These are phyloP conservation scores for Cucumis hystrix DNA, from an alignment of 306 rosid genomes.

Conservation along the genomic window DNA sequence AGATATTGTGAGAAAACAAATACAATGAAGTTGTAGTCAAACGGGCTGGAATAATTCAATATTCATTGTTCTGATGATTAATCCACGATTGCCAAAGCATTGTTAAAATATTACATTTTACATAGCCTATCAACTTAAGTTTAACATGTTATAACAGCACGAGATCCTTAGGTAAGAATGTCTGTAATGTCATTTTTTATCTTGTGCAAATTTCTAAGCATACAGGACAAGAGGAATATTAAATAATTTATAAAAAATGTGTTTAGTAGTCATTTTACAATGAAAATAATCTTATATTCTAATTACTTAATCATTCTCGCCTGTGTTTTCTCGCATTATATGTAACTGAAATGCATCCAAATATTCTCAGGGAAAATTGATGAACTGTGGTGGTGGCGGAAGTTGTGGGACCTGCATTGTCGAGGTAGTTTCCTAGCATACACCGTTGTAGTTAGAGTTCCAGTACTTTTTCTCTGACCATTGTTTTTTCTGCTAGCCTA, in stretches of 20 bases:
- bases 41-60: too few species aligned
- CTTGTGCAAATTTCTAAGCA: background rate
- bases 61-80: background rate
- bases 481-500: background rate
- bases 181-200: background rate
- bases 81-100: background rate
- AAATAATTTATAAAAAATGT: background rate
- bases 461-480: background rate
- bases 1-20: too few species aligned
- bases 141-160: background rate
- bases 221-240: background rate
- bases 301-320: background rate
- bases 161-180: background rate
- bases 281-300: background rate
- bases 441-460: background rate
- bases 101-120: background rate
- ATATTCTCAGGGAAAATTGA: conserved; percentile 60
- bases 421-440: conserved; percentile 31
- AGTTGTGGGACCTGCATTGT: conserved; percentile 95
- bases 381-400: conserved; percentile 93
- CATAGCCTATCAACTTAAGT: background rate
- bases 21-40: too few species aligned
- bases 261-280: background rate
- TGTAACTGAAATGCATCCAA: background rate
- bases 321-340: background rate